A percentile compares a stretch with the other conserved stretches of the same genome.
phyloP scores from a whole-genome alignment of 257 asterid species.

The Coffea canephora region DNA sequence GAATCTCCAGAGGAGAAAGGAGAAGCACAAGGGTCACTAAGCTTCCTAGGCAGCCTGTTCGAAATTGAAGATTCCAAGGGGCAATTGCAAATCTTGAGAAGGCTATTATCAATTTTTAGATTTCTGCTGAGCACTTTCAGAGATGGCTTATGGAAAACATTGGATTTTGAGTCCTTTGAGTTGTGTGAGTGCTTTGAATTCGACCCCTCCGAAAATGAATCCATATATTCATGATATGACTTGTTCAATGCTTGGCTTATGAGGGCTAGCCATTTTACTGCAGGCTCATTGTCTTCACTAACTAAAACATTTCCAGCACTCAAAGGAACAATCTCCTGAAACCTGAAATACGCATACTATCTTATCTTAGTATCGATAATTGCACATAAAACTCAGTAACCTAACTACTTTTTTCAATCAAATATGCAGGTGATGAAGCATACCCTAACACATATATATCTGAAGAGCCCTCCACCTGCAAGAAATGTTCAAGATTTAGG shows the following conservation, averaged over 20 bases:
- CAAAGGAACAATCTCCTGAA: constrained; percentile 92
- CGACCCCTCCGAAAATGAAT: constrained; percentile 20
- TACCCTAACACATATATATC: constrained; percentile 93
- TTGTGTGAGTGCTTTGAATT: constrained; percentile 24
- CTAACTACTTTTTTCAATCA: neutral
- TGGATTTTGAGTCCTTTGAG: constrained; percentile 29
- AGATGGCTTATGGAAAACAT: constrained; percentile 54
- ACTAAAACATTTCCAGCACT: constrained; percentile 88
- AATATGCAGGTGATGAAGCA: neutral
- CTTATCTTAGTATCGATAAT: neutral
- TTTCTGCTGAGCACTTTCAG: constrained; percentile 55
- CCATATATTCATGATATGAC: constrained; percentile 44
- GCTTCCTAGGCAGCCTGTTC: constrained; percentile 33
- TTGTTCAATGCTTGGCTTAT: constrained; percentile 83
- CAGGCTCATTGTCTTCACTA: constrained; percentile 90
- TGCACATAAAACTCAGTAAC: neutral
- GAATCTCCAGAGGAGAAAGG: constrained; percentile 18
- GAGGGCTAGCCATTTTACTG: constrained; percentile 81
- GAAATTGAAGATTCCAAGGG: constrained; percentile 18
- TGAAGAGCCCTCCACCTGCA: constrained; percentile 85
- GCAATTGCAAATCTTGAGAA: constrained; percentile 65
- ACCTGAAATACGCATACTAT: constrained; percentile 39
- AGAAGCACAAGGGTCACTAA: constrained; percentile 36
- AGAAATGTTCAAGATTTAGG: constrained; percentile 80
- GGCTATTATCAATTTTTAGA: constrained; percentile 43